These are phyloP conservation scores for Ophiognomonia clavigignenti-juglandacearum DNA, from an alignment of 2,329 filamentous ascomycete species.

Conservation along the genomic window DNA sequence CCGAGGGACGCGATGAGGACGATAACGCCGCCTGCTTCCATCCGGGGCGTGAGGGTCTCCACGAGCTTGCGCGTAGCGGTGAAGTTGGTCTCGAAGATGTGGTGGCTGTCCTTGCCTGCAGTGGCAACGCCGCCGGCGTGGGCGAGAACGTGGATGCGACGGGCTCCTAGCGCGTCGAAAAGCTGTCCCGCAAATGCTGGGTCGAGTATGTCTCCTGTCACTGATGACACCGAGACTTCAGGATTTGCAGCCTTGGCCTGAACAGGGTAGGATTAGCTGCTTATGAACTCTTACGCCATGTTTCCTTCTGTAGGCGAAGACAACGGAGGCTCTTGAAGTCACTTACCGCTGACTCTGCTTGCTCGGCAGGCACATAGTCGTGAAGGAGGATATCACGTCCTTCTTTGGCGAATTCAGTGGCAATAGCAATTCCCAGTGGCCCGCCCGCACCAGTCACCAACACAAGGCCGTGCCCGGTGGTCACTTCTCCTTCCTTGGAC, in stretches of 20 bases:
- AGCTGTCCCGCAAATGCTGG: background rate
- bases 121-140: conserved; percentile 3
- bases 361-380: background rate
- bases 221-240: background rate
- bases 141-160: conserved; percentile 4
- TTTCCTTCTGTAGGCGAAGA: no score
- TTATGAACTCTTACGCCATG: no score
- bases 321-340: no score
- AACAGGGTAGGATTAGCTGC: no score
- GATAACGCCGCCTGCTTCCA: conserved; percentile 3
- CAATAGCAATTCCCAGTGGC: conserved; percentile 1
- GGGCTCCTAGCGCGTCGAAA: conserved; percentile 1
- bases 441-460: conserved; percentile 3
- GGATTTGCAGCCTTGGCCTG: background rate
- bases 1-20: conserved; percentile 1
- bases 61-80: conserved; percentile 1
- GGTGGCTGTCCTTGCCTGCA: background rate
- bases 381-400: conserved; percentile 4
- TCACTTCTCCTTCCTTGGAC: background rate
- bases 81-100: conserved; percentile 9
- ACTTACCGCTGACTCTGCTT: background rate
- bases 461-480: background rate
- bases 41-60: background rate
- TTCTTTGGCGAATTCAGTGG: conserved; percentile 5
- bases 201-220: conserved; percentile 5